These are phyloP conservation scores for Cordyceps cicadae DNA, from an alignment of 2,329 filamentous ascomycete genomes.

Conservation along the genomic window DNA sequence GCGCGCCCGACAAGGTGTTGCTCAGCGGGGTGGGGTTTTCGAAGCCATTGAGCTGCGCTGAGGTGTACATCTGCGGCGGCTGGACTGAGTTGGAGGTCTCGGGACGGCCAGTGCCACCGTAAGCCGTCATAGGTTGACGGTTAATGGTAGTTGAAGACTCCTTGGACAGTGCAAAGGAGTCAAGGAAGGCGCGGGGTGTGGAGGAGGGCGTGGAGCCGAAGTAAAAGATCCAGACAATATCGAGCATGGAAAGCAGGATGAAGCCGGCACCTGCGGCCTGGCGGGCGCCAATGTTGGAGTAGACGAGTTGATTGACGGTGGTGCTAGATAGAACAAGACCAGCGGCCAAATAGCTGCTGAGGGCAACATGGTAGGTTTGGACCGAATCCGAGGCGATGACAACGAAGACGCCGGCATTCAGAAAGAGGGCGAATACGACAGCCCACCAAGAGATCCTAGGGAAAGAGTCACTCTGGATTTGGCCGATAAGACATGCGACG, in stretches of 20 bases:
- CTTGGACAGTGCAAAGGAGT: constrained; percentile 92
- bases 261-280: constrained; percentile 88
- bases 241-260: constrained; percentile 87
- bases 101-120: constrained; percentile 64
- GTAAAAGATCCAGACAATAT: constrained; percentile 97
- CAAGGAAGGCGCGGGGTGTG: constrained; percentile 79
- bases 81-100: constrained; percentile 72
- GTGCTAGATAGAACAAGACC: constrained; percentile 81
- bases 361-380: constrained; percentile 83
- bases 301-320: constrained; percentile 78
- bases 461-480: constrained; percentile 44
- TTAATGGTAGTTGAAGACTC: constrained; percentile 54
- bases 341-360: constrained; percentile 78
- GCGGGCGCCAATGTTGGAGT: constrained; percentile 61
- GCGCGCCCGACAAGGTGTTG: constrained; percentile 46
- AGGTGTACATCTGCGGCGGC: constrained; percentile 95
- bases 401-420: constrained; percentile 70
- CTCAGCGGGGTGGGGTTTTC: constrained; percentile 87
- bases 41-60: constrained; percentile 87
- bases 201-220: constrained; percentile 89
- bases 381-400: constrained; percentile 78
- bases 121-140: constrained; percentile 63
- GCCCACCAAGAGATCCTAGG: constrained; percentile 93
- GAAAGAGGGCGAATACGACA: constrained; percentile 74
- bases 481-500: constrained; percentile 71